Evolutionary conservation across 78 protist species (phyloP).

Genomic region (Polysphondylium violaceum): DNA sequence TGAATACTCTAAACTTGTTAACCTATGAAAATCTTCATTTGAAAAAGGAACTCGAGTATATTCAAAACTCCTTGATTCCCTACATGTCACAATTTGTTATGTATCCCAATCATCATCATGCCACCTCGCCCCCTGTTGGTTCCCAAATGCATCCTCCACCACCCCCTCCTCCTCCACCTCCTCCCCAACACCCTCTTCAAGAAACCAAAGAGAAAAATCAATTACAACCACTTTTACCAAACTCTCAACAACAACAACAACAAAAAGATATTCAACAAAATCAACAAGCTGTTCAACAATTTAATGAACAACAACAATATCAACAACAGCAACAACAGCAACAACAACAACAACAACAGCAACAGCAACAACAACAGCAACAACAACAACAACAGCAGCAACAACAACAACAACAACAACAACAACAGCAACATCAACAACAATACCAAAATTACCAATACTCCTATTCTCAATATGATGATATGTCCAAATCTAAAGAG

Average conservation of each 20-base stretch:
- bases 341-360: slow-evolving; percentile 29
- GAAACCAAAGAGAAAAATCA: too few relatives aligned
- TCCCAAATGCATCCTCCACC: too few relatives aligned
- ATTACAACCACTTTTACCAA: not conserved
- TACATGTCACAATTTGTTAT: too few relatives aligned
- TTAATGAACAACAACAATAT: slow-evolving; percentile 17
- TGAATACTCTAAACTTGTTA: not conserved
- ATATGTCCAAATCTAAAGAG: not conserved
- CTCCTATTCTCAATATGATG: not conserved
- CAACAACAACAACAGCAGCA: not conserved
- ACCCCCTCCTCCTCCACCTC: too few relatives aligned
- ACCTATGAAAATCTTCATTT: slow-evolving; percentile 20
- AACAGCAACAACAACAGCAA: not conserved
- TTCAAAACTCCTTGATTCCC: not conserved
- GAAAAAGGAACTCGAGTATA: slow-evolving; percentile 36
- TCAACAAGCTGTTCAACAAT: slow-evolving; percentile 8
- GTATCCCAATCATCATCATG: too few relatives aligned
- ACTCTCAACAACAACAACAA: slow-evolving; percentile 8
- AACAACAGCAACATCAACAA: not conserved
- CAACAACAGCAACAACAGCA: slow-evolving; percentile 42
- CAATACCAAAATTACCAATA: not conserved
- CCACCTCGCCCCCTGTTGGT: too few relatives aligned
- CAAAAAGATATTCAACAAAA: not conserved
- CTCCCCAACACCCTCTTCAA: too few relatives aligned
- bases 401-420: slow-evolving; percentile 1